phyloP scores from a whole-genome alignment of 352 stramenopile genomes.

The Peronospora tabacina region DNA sequence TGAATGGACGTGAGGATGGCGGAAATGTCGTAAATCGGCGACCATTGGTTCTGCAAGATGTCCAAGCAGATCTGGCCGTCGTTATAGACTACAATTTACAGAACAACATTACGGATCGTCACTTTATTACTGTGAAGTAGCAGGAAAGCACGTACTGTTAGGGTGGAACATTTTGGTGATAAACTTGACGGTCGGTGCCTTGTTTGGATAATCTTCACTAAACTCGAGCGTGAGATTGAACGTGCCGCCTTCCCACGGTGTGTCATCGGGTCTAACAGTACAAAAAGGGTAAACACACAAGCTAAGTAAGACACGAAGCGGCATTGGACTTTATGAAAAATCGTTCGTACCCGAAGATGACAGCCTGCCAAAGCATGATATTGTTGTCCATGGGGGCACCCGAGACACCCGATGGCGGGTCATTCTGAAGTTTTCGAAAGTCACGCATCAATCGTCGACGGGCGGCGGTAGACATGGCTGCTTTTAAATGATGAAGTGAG shows the following conservation, averaged over 20 bases:
- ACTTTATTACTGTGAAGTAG: neutral
- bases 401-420: constrained; percentile 95
- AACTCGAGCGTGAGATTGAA: constrained; percentile 99
- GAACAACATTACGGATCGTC: neutral
- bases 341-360: constrained; percentile 78
- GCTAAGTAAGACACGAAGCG: neutral
- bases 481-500: neutral
- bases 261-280: constrained; percentile 92
- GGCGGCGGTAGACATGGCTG: constrained; percentile 91
- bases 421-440: constrained; percentile 96
- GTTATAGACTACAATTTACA: constrained; percentile 65
- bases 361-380: constrained; percentile 95
- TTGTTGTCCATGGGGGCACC: constrained; percentile 98
- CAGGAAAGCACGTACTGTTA: constrained; percentile 82
- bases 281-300: constrained; percentile 12
- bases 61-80: constrained; percentile 94
- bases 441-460: constrained; percentile 94
- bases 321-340: neutral
- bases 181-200: constrained; percentile 96
- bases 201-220: constrained; percentile 99
- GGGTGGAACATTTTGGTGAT: constrained; percentile 99
- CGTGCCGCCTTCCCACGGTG: constrained; percentile 97
- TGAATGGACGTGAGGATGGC: constrained; percentile 99
- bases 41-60: constrained; percentile 99
- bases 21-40: constrained; percentile 99